Evolutionary conservation across 257 asterid genomes (phyloP).

Genomic region (Solanum boliviense): DNA sequence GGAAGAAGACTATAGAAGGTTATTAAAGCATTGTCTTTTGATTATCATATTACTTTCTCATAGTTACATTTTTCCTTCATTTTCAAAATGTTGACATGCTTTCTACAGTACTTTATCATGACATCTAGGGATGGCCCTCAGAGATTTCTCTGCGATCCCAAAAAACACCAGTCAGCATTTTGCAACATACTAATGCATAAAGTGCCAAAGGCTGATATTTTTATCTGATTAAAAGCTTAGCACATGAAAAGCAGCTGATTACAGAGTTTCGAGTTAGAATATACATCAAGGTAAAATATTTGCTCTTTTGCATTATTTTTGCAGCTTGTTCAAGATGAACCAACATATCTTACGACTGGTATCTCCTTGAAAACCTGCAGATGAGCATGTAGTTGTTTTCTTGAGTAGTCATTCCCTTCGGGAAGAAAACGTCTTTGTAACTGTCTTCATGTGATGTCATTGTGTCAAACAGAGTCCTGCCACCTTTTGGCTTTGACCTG

Average conservation of each 20-base stretch:
- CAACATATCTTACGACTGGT: constrained; percentile 39
- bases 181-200: not conserved
- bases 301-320: not conserved
- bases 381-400: constrained; percentile 5
- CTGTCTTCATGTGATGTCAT: constrained; percentile 4
- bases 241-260: not conserved
- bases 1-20: not conserved
- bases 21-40: not conserved
- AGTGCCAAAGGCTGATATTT: not conserved
- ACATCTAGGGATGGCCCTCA: not conserved
- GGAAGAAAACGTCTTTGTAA: constrained; percentile 21
- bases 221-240: not conserved
- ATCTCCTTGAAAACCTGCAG: constrained; percentile 61
- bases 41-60: not conserved
- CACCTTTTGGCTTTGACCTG: constrained; percentile 42
- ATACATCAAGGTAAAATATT: not conserved
- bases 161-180: not conserved
- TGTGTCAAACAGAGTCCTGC: constrained; percentile 25
- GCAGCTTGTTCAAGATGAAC: constrained; percentile 66
- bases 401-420: constrained; percentile 32
- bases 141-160: not conserved
- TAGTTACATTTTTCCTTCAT: not conserved
- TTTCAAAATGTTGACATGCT: not conserved
- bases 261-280: not conserved
- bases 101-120: no score